A percentile compares a stretch with the other conserved stretches of the same genome.
Evolutionary conservation across 768 basidiomycete species (phyloP).

Genomic region (Boletus eberwhitei): DNA sequence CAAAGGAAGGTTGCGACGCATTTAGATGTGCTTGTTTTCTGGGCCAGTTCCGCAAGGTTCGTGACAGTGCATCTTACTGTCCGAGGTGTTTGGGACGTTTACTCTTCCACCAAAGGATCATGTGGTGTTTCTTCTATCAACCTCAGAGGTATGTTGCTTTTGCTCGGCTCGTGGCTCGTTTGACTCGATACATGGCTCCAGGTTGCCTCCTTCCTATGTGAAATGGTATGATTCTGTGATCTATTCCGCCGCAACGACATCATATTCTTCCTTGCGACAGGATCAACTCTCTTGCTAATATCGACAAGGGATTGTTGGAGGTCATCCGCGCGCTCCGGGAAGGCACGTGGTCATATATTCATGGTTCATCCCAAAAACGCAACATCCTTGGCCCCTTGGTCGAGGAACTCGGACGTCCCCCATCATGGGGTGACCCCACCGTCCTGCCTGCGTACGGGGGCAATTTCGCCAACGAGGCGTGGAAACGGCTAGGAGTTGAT

Average conservation of each 20-base stretch:
- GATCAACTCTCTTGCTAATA: constrained; percentile 67
- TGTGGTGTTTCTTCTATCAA: constrained; percentile 87
- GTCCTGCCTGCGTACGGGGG: constrained; percentile 65
- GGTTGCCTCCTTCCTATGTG: constrained; percentile 46
- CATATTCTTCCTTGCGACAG: constrained; percentile 21
- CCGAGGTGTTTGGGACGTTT: not conserved
- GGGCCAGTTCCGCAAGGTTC: constrained; percentile 75
- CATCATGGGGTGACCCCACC: constrained; percentile 60
- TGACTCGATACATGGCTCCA: constrained; percentile 16
- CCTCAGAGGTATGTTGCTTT: constrained; percentile 52
- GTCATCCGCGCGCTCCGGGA: constrained; percentile 52
- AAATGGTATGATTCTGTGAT: constrained; percentile 47
- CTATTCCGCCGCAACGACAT: not conserved
- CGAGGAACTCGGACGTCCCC: constrained; percentile 53
- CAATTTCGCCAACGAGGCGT: constrained; percentile 43
- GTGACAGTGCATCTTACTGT: constrained; percentile 10
- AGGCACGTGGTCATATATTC: constrained; percentile 59
- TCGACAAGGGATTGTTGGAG: constrained; percentile 58
- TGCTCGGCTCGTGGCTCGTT: not conserved
- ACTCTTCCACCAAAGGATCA: constrained; percentile 50
- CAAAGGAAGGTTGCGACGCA: constrained; percentile 39
- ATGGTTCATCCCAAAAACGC: constrained; percentile 37
- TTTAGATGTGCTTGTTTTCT: constrained; percentile 70
- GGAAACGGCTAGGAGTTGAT: constrained; percentile 54
- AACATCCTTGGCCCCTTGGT: constrained; percentile 47